Conservation (phyloP, 129 eudicot species). For the Pulicaria dysenterica region DNA sequence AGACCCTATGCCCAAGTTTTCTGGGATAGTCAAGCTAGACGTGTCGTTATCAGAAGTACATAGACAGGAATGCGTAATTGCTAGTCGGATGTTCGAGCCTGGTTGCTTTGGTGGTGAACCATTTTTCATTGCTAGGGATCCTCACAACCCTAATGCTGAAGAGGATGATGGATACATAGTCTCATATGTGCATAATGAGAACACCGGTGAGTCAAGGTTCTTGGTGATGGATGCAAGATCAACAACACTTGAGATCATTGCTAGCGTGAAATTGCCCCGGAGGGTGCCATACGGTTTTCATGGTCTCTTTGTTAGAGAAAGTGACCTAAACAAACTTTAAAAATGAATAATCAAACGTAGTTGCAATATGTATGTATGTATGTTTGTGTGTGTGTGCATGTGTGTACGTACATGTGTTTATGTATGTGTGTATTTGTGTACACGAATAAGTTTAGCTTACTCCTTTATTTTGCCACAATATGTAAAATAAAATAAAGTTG, state of each 20-base stretch:
- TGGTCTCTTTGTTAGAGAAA: slow-evolving; percentile 62
- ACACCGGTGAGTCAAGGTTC: slow-evolving; percentile 49
- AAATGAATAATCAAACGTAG: background rate
- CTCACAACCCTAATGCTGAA: slow-evolving; percentile 33
- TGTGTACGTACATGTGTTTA: no score
- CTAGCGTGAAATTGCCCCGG: slow-evolving; percentile 55
- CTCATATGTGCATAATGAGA: slow-evolving; percentile 62
- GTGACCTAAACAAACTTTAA: slow-evolving; percentile 39
- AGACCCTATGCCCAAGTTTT: slow-evolving; percentile 56
- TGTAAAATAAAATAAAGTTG: no score
- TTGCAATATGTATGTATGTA: no score
- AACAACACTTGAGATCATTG: slow-evolving; percentile 48
- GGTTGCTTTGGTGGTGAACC: slow-evolving; percentile 77
- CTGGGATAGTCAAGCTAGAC: slow-evolving; percentile 67
- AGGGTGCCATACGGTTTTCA: slow-evolving; percentile 83
- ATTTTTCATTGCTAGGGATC: slow-evolving; percentile 53
- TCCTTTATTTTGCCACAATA: no score
- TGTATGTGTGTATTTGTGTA: no score
- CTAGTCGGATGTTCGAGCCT: slow-evolving; percentile 49
- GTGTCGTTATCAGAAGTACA: slow-evolving; percentile 39
- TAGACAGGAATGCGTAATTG: slow-evolving; percentile 55
- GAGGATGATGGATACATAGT: slow-evolving; percentile 78
- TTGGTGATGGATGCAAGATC: slow-evolving; percentile 79
- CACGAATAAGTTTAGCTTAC: no score
- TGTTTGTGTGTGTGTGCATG: no score